phyloP scores from a whole-genome alignment of 78 protist genomes.

The Dictyostelium citrinum region DNA sequence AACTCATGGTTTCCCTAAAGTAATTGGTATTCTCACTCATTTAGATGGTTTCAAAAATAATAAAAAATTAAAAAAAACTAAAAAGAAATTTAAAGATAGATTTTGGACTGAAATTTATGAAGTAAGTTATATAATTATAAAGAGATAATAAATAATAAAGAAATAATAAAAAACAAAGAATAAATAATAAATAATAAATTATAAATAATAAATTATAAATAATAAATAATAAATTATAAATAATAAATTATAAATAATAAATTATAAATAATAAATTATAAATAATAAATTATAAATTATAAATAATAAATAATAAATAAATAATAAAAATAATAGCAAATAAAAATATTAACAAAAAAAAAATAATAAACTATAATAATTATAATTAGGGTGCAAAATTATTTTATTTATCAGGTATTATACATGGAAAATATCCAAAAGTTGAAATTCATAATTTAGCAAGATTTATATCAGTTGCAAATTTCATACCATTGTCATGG shows the following conservation, averaged over 20 bases:
- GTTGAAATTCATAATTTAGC: conserved; percentile 95
- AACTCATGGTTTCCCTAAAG: conserved; percentile 97
- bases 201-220: no score
- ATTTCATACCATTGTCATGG: conserved; percentile 96
- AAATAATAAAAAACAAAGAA: no score
- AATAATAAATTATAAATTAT: no score
- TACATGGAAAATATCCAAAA: conserved; percentile 89
- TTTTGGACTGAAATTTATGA: conserved; percentile 98
- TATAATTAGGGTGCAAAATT: conserved; percentile 96
- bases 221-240: no score
- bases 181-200: no score
- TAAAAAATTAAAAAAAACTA: conserved; percentile 87
- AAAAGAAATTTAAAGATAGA: conserved; percentile 92
- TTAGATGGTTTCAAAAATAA: conserved; percentile 92
- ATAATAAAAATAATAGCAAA: no score
- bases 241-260: no score
- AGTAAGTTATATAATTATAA: conserved; percentile 1
- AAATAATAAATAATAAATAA: no score
- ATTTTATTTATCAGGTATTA: conserved; percentile 95
- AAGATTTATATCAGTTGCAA: conserved; percentile 95
- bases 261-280: no score
- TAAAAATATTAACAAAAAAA: no score
- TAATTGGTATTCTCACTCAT: conserved; percentile 99
- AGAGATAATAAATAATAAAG: no score
- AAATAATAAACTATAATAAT: background rate